A percentile compares a stretch with the other conserved stretches of the same genome.
These are phyloP conservation scores for Paramecium pentaurelia DNA, from an alignment of 73 alveolate species.

Conservation along the genomic window DNA sequence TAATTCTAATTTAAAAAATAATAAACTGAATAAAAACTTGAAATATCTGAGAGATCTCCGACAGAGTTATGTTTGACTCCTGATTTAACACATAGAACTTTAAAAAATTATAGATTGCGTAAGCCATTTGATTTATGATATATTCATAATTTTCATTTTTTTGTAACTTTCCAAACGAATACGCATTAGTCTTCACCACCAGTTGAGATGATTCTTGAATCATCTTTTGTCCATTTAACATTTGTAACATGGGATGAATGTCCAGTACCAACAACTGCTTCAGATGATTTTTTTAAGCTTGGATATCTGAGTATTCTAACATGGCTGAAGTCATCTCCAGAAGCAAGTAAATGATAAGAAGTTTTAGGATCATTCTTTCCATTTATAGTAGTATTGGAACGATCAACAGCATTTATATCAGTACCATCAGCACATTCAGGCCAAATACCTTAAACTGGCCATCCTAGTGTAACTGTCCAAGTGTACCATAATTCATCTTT, in stretches of 20 bases:
- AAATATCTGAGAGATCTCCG: neutral
- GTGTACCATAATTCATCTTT: conserved; percentile 86
- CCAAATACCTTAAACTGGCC: conserved; percentile 96
- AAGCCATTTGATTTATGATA: neutral
- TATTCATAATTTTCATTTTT: neutral
- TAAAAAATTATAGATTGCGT: neutral
- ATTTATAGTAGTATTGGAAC: conserved; percentile 61
- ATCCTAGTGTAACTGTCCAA: conserved; percentile 90
- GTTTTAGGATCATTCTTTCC: conserved; percentile 62
- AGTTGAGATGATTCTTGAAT: conserved; percentile 77
- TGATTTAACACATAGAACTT: neutral
- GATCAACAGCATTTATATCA: conserved; percentile 89
- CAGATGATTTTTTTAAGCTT: conserved; percentile 69
- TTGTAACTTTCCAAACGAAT: conserved; percentile 85
- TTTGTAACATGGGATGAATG: conserved; percentile 89
- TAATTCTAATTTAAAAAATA: neutral
- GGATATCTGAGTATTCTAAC: conserved; percentile 93
- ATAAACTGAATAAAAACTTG: neutral
- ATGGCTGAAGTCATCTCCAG: conserved; percentile 92
- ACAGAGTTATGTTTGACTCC: neutral
- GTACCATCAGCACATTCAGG: conserved; percentile 92
- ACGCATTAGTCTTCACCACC: conserved; percentile 98
- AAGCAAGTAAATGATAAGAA: conserved; percentile 76
- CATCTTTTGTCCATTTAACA: conserved; percentile 86
- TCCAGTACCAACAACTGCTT: conserved; percentile 75